Percentiles rank a stretch among this genome's conserved stretches.
phyloP scores from a whole-genome alignment of 495 filamentous ascomycete species.

The Penicillium crystallinum region DNA sequence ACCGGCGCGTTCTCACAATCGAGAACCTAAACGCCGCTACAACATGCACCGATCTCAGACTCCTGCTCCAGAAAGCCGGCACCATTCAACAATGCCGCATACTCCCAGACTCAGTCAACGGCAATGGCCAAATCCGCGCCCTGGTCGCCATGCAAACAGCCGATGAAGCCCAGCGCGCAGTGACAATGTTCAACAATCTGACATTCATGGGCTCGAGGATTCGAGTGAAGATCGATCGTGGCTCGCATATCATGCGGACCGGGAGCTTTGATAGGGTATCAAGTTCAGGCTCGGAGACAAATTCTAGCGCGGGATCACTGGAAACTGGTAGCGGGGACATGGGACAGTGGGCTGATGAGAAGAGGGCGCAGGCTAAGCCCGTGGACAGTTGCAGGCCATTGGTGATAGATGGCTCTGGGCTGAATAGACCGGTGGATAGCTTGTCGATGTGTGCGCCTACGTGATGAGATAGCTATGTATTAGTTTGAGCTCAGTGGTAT shows the following conservation, averaged over 20 bases:
- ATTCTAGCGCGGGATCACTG: not conserved
- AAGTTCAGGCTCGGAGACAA: not conserved
- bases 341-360: slow-evolving; percentile 3
- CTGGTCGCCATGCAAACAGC: slow-evolving; percentile 28
- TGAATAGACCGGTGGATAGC: slow-evolving; percentile 12
- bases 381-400: slow-evolving; percentile 24
- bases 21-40: slow-evolving; percentile 26
- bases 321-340: not conserved
- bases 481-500: not conserved
- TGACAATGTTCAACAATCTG: slow-evolving; percentile 28
- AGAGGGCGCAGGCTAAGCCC: not conserved
- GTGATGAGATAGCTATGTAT: slow-evolving; percentile 4
- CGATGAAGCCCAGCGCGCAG: slow-evolving; percentile 34
- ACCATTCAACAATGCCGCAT: slow-evolving; percentile 32
- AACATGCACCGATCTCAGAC: slow-evolving; percentile 20
- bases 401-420: slow-evolving; percentile 39
- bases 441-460: slow-evolving; percentile 18
- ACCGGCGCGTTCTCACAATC: slow-evolving; percentile 23
- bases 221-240: slow-evolving; percentile 11
- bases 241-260: not conserved
- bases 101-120: slow-evolving; percentile 6
- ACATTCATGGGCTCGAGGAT: slow-evolving; percentile 30
- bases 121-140: slow-evolving; percentile 21
- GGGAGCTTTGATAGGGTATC: slow-evolving; percentile 11
- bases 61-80: slow-evolving; percentile 19